A percentile compares a stretch with the other conserved stretches of the same genome.
Evolutionary conservation across 2,329 filamentous ascomycete genomes (phyloP).

Genomic region (Thyridium curvatum): DNA sequence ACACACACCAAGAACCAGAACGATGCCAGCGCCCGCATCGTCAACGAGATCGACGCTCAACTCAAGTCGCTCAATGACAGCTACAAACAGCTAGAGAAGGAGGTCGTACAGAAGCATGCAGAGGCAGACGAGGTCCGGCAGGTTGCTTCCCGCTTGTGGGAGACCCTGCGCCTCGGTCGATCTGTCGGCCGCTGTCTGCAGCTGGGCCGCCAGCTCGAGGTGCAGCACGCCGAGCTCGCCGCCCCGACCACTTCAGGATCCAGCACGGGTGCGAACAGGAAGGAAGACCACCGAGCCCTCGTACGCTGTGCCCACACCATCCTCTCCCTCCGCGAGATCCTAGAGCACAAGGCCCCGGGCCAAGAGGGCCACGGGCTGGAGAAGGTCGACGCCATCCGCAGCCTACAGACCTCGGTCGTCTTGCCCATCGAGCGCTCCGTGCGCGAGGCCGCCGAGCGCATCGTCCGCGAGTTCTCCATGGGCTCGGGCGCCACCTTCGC

Average conservation of each 20-base stretch:
- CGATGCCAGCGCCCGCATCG: constrained; percentile 63
- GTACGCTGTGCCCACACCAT: constrained; percentile 79
- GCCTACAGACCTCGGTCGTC: constrained; percentile 61
- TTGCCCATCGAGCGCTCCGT: constrained; percentile 68
- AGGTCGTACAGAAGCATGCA: constrained; percentile 80
- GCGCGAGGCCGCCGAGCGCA: constrained; percentile 67
- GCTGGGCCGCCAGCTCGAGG: constrained; percentile 78
- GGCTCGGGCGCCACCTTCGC: constrained; percentile 50
- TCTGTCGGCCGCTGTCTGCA: constrained; percentile 73
- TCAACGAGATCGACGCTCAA: constrained; percentile 73
- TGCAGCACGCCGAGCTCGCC: constrained; percentile 69
- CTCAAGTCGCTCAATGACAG: constrained; percentile 75
- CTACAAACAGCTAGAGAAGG: constrained; percentile 78
- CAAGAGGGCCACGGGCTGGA: constrained; percentile 75
- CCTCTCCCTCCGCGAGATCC: constrained; percentile 66
- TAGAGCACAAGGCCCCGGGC: constrained; percentile 59
- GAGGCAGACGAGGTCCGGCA: constrained; percentile 76
- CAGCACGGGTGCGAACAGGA: constrained; percentile 24
- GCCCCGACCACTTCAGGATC: constrained; percentile 25
- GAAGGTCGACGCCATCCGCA: constrained; percentile 64
- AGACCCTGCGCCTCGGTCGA: constrained; percentile 70
- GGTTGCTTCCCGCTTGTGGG: constrained; percentile 72
- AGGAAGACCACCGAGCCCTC: constrained; percentile 71
- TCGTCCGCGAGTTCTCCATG: constrained; percentile 79
- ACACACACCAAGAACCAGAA: constrained; percentile 71